Percentiles rank a stretch among this genome's conserved stretches.
Evolutionary conservation across 805 yeast species (phyloP).

Genomic region (Starmerella lactis-condensi): DNA sequence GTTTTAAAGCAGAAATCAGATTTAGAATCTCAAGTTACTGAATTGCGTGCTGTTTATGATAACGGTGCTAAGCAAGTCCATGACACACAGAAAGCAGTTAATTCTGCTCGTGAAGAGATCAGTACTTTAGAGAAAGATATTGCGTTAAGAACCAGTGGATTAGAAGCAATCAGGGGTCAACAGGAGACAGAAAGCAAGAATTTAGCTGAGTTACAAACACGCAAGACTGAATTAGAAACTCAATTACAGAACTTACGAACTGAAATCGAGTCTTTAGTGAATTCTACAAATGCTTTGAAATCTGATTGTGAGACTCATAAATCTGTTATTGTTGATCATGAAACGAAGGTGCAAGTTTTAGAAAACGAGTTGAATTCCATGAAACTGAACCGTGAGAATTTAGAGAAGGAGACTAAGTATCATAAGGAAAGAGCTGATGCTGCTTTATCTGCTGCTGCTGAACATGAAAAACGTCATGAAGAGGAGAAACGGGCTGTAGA

Average conservation of each 20-base stretch:
- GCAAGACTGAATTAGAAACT: constrained; percentile 8
- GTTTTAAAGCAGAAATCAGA: constrained; percentile 49
- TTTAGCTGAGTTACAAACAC: constrained; percentile 4
- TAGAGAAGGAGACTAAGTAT: constrained; percentile 12
- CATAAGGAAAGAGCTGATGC: constrained; percentile 8
- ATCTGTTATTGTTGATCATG: constrained; percentile 5
- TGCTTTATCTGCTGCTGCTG: constrained; percentile 6
- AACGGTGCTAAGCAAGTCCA: constrained; percentile 60
- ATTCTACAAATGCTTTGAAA: background rate
- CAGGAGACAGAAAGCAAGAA: constrained; percentile 7
- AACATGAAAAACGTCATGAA: constrained; percentile 3
- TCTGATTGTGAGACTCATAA: constrained; percentile 4
- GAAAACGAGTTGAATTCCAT: constrained; percentile 6
- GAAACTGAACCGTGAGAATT: constrained; percentile 6
- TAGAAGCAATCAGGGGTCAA: constrained; percentile 16
- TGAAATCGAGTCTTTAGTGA: constrained; percentile 7
- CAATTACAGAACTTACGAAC: constrained; percentile 1
- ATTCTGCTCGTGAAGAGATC: constrained; percentile 40
- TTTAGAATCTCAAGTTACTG: constrained; percentile 50
- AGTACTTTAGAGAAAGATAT: constrained; percentile 17
- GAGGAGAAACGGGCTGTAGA: constrained; percentile 3
- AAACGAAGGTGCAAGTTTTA: constrained; percentile 2
- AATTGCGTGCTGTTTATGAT: constrained; percentile 53
- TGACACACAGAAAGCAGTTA: constrained; percentile 43
- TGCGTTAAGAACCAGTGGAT: constrained; percentile 16